phyloP scores from a whole-genome alignment of 2,329 filamentous ascomycete genomes.

The Amesomyces nigricolor region DNA sequence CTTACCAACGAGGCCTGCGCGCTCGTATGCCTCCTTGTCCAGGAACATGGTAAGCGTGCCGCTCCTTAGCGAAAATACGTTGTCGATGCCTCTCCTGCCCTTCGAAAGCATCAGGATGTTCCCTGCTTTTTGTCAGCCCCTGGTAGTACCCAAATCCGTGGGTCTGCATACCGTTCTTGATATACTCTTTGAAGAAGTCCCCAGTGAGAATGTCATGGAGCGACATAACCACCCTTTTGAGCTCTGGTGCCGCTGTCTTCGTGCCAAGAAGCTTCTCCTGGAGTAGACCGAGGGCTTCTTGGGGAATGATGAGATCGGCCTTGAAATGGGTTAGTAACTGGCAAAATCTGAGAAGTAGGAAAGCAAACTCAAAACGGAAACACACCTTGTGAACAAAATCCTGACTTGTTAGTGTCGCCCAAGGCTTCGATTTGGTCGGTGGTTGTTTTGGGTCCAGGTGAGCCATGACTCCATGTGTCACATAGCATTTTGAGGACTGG shows the following conservation, averaged over 20 bases:
- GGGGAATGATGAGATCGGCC: conserved; percentile 68
- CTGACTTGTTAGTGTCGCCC: conserved; percentile 60
- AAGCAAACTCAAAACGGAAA: not conserved
- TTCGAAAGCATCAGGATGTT: conserved; percentile 80
- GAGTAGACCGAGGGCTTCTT: conserved; percentile 52
- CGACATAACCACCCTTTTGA: conserved; percentile 66
- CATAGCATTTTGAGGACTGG: conserved; percentile 63
- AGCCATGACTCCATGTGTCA: conserved; percentile 62
- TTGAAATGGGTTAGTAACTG: conserved; percentile 26
- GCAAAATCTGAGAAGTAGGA: not conserved
- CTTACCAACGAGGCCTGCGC: conserved; percentile 71
- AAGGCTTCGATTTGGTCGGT: conserved; percentile 70
- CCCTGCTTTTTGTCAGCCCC: conserved; percentile 41
- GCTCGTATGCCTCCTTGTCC: conserved; percentile 75
- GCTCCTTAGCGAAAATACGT: conserved; percentile 63
- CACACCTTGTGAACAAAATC: conserved; percentile 58
- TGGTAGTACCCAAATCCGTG: not conserved
- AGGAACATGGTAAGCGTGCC: conserved; percentile 71
- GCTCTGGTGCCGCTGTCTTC: conserved; percentile 38
- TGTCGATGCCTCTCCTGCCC: conserved; percentile 64
- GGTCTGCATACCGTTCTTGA: conserved; percentile 61
- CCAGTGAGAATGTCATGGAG: conserved; percentile 66
- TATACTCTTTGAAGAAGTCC: conserved; percentile 76
- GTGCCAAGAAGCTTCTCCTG: conserved; percentile 44
- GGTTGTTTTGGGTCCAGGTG: conserved; percentile 67